phyloP scores from a whole-genome alignment of 495 filamentous ascomycete species.

The Neurospora tetraspora region DNA sequence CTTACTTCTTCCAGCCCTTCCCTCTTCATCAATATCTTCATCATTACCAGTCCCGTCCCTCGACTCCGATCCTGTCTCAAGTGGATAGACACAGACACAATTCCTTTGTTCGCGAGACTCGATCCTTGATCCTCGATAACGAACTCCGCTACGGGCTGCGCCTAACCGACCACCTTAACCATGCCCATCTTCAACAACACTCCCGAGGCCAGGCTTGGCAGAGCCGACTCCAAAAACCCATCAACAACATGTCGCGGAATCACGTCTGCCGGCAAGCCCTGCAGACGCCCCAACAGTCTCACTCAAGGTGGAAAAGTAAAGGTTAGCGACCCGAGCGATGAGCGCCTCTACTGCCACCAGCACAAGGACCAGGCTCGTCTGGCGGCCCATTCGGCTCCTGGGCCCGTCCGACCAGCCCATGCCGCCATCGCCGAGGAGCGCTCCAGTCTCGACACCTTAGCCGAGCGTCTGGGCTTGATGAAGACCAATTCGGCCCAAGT shows the following conservation, averaged over 20 bases:
- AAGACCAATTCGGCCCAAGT: conserved; percentile 15
- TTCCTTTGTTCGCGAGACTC: not conserved
- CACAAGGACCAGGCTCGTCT: conserved; percentile 75
- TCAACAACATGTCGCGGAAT: conserved; percentile 80
- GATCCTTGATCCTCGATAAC: not conserved
- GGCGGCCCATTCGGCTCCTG: conserved; percentile 32
- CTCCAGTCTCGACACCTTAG: conserved; percentile 73
- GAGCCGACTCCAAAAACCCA: conserved; percentile 76
- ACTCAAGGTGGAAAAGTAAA: conserved; percentile 31
- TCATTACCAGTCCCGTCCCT: not conserved
- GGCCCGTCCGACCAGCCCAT: conserved; percentile 17
- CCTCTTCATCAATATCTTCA: not conserved
- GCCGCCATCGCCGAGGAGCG: conserved; percentile 42
- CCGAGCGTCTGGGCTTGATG: conserved; percentile 65
- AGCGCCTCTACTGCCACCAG: conserved; percentile 72
- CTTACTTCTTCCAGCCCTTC: not conserved
- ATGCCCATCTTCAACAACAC: conserved; percentile 79
- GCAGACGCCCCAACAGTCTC: conserved; percentile 54
- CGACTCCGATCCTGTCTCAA: not conserved
- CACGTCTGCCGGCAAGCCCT: conserved; percentile 65
- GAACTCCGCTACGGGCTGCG: not conserved
- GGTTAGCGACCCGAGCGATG: conserved; percentile 36
- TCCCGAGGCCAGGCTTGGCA: conserved; percentile 67
- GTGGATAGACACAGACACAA: not conserved
- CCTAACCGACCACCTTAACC: conserved; percentile 4